Percentiles rank a stretch among this genome's conserved stretches.
Evolutionary conservation across 805 yeast genomes (phyloP).

Genomic region (Metschnikowia baotianmanensis): DNA sequence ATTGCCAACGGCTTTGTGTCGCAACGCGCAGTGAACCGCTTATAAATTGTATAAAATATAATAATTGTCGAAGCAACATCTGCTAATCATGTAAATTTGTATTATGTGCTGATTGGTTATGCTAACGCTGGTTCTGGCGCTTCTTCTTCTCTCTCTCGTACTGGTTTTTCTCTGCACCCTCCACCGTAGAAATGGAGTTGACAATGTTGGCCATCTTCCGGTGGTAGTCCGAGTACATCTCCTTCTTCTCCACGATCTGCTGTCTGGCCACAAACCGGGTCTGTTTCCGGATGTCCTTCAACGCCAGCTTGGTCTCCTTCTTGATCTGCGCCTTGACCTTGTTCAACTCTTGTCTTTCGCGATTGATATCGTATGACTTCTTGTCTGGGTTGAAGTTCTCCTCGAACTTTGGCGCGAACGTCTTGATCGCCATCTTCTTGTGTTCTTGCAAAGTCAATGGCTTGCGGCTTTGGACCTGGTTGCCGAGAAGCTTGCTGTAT

Average conservation of each 20-base stretch:
- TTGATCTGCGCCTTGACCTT: constrained; percentile 84
- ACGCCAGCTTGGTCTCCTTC: constrained; percentile 83
- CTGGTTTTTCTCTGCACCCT: constrained; percentile 91
- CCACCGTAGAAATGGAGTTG: constrained; percentile 85
- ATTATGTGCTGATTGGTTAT: neutral
- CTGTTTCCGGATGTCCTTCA: constrained; percentile 90
- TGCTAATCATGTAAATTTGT: too few relatives aligned
- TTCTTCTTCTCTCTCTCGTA: constrained; percentile 82
- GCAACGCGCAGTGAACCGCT: too few relatives aligned
- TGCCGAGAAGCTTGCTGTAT: constrained; percentile 43
- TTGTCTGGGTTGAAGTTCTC: constrained; percentile 95
- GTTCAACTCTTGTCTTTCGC: constrained; percentile 74
- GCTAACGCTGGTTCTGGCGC: constrained; percentile 43
- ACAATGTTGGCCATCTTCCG: constrained; percentile 83
- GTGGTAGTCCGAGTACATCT: constrained; percentile 76
- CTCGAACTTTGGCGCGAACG: constrained; percentile 88
- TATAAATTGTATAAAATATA: constrained; percentile 9
- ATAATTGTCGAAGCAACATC: neutral
- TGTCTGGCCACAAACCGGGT: constrained; percentile 84
- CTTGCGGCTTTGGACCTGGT: constrained; percentile 27
- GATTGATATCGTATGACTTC: constrained; percentile 84
- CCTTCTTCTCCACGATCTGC: constrained; percentile 74
- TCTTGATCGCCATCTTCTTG: constrained; percentile 77
- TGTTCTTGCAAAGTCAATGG: constrained; percentile 84
- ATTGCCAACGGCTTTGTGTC: too few relatives aligned